Percentiles rank a stretch among this genome's conserved stretches.
These are phyloP conservation scores for Moricandia arvensis DNA, from an alignment of 345 rosid species.

Conservation along the genomic window DNA sequence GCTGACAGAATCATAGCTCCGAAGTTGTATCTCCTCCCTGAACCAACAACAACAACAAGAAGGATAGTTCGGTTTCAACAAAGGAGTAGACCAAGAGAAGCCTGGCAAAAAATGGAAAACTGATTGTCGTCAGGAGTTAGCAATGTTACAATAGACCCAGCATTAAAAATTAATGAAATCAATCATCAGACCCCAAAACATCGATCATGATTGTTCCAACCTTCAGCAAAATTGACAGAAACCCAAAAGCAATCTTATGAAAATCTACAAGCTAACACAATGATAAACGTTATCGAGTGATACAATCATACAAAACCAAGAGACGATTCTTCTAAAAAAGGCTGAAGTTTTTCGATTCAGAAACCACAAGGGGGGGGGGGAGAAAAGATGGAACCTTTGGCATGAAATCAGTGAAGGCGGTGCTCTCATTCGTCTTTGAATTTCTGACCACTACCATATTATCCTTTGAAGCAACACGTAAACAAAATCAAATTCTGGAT, in stretches of 20 bases:
- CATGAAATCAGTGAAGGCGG: neutral
- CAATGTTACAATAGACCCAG: neutral
- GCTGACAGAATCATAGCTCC: slow-evolving; percentile 74
- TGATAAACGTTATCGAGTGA: neutral
- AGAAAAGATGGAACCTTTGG: neutral
- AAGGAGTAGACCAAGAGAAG: neutral
- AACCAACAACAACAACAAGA: neutral
- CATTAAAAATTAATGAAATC: no score
- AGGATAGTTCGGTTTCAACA: neutral
- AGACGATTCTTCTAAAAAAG: neutral
- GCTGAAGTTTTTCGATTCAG: neutral
- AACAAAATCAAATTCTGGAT: neutral
- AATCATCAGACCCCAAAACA: neutral
- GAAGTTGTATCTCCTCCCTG: neutral
- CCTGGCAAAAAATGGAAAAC: neutral
- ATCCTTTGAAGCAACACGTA: neutral
- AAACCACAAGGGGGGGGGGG: neutral
- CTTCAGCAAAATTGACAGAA: no score
- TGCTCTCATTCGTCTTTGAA: neutral
- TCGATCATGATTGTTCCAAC: neutral
- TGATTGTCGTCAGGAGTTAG: neutral
- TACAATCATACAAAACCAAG: neutral
- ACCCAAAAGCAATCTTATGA: neutral
- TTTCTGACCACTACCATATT: neutral
- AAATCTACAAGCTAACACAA: neutral